Conservation (phyloP, 805 yeast species). For the Candida alai region DNA sequence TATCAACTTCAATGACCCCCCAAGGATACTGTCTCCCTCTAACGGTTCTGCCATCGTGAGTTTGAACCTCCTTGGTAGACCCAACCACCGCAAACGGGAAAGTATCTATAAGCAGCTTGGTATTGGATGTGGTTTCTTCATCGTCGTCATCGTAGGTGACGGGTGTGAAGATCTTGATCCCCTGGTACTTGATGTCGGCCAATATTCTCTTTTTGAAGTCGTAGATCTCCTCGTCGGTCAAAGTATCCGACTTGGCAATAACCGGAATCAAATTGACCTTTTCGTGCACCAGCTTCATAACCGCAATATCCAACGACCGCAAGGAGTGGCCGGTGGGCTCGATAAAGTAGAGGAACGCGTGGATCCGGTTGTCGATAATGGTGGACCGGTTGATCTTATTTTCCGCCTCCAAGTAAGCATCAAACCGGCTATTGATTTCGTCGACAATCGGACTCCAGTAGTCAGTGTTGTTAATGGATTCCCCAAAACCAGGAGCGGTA, state of each 20-base stretch:
- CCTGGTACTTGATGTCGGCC: constrained; percentile 71
- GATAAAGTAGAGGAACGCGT: constrained; percentile 88
- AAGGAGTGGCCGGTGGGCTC: constrained; percentile 97
- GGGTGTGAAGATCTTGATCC: constrained; percentile 72
- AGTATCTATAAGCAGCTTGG: constrained; percentile 60
- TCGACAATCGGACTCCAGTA: constrained; percentile 91
- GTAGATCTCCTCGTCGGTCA: constrained; percentile 79
- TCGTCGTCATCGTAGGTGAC: constrained; percentile 77
- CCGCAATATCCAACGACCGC: constrained; percentile 81
- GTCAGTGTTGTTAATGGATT: constrained; percentile 60
- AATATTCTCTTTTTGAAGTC: constrained; percentile 73
- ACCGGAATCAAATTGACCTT: constrained; percentile 93
- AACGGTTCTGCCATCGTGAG: constrained; percentile 70
- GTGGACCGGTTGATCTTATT: constrained; percentile 72
- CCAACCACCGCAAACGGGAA: constrained; percentile 96
- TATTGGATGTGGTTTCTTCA: constrained; percentile 69
- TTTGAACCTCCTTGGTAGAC: constrained; percentile 67
- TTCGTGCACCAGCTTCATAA: constrained; percentile 82
- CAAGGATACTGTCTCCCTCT: constrained; percentile 95
- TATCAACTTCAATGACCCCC: constrained; percentile 95
- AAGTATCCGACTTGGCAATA: constrained; percentile 90
- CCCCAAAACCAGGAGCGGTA: constrained; percentile 95
- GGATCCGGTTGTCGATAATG: constrained; percentile 78
- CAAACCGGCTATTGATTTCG: constrained; percentile 83
- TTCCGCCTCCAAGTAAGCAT: constrained; percentile 85